These are phyloP conservation scores for Hippophae tibetana DNA, from an alignment of 306 rosid species.

Conservation along the genomic window DNA sequence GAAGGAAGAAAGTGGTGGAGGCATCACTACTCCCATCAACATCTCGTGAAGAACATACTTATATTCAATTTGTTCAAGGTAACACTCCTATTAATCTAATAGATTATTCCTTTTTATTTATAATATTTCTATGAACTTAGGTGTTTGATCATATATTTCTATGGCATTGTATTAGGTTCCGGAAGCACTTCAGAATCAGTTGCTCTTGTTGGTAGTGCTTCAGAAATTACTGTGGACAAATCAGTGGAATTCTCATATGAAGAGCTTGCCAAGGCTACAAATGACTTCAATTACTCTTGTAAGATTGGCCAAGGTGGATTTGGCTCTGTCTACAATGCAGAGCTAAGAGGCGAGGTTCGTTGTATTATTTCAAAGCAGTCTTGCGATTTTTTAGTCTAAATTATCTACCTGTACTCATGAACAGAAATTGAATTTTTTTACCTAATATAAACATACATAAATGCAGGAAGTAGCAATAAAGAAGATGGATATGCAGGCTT, in stretches of 20 bases:
- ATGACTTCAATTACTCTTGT: constrained; percentile 33
- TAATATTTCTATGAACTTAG: not conserved
- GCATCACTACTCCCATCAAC: constrained; percentile 26
- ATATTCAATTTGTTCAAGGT: constrained; percentile 32
- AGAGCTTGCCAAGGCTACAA: constrained; percentile 60
- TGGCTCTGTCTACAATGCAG: constrained; percentile 63
- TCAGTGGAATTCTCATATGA: constrained; percentile 72
- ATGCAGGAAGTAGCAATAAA: constrained; percentile 63
- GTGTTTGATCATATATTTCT: not conserved
- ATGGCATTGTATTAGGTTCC: constrained; percentile 24
- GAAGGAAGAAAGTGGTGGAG: constrained; percentile 38
- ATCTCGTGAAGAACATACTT: constrained; percentile 21
- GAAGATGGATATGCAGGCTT: constrained; percentile 79
- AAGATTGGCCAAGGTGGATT: constrained; percentile 74
- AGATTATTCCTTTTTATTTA: not conserved
- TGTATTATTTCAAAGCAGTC: not conserved
- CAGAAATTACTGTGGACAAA: constrained; percentile 55
- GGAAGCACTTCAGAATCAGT: constrained; percentile 34
- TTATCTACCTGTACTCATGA: no score
- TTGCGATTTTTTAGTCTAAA: not conserved
- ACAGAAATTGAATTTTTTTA: no score
- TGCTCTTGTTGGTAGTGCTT: constrained; percentile 14
- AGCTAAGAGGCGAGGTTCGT: constrained; percentile 66
- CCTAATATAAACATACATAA: not conserved
- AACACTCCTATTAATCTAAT: not conserved